Evolutionary conservation across 371 early-diverging fungal species (phyloP), one percentile per base, ranked within the genome.

Genomic region (Quaeritorhiza haematococci): DNA sequence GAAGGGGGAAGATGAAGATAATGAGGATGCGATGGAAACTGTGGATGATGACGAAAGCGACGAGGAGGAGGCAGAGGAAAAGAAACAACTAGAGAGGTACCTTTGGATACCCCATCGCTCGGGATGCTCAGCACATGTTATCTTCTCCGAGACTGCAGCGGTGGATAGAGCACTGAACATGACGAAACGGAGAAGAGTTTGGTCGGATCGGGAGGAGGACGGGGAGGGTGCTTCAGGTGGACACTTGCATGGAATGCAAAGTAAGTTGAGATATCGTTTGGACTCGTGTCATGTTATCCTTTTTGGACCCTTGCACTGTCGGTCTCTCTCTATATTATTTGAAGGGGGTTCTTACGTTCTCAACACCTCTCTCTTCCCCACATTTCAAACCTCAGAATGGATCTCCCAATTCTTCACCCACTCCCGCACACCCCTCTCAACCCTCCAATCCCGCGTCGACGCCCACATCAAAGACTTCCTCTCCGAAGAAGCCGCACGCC

Each of bases 401-500:
- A 46, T 83, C 29, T 61, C 66, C 41, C 72, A 72, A 61, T 82
- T 88, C 57, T n/a, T n/a, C n/a, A 63, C 74, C 19, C 64, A 72
- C 17, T 61, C 75, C 52, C 78, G 85, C 52, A 89, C 91, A 13
- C 74, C 71, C 26, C 67, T 73, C 3, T 63, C 69, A 0, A 50
- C 62, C 29, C 79, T 93, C 33, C 78, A 87, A 55, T 41, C 66
- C 17, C 69, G 82, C 47, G 88, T 89, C 1, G 87, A 92, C 59
- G 61, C 72, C 28, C 86, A 78, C 62, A 88, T 94, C 83, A 68
- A 72, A 17, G 82, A 85, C 60, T 94, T 91, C 59, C 89, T 91
- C 55, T 83, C 82, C n/a, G 78, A 85, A 54, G 89, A 92, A 66
- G 82, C 83, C 46, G 83, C 84, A 17, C 59, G 57, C n/a, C 61